phyloP scores from a whole-genome alignment of 176 grass and related monocot genomes.

The Carex cristatella region DNA sequence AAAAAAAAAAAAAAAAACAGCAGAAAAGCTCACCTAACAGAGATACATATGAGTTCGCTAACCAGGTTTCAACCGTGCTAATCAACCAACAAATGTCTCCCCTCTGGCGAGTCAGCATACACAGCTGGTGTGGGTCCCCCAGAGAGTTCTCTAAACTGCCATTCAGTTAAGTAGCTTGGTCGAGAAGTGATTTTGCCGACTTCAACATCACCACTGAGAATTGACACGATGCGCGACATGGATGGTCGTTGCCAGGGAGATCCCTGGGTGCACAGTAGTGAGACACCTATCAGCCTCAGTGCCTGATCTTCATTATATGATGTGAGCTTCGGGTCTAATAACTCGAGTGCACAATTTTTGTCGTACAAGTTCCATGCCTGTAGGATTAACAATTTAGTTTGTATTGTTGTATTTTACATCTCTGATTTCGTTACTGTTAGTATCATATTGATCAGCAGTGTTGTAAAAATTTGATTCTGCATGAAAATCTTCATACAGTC shows the following conservation, averaged over 20 bases:
- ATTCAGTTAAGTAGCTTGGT: slow-evolving; percentile 66
- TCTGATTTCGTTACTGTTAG: not conserved
- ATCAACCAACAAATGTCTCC: slow-evolving; percentile 5
- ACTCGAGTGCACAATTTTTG: slow-evolving; percentile 3
- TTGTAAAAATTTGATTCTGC: too few species aligned
- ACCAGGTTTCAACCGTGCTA: not conserved
- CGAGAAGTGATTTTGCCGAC: slow-evolving; percentile 24
- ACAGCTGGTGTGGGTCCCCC: not conserved
- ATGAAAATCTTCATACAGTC: too few species aligned
- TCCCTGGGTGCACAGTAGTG: slow-evolving; percentile 41
- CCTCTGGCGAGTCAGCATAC: slow-evolving; percentile 2
- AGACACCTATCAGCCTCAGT: slow-evolving; percentile 22
- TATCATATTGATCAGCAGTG: not conserved
- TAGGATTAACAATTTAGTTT: not conserved
- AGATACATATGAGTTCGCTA: not conserved
- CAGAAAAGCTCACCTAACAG: too few species aligned
- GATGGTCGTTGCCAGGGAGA: slow-evolving; percentile 37
- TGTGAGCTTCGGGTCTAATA: slow-evolving; percentile 19
- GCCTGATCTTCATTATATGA: slow-evolving; percentile 24
- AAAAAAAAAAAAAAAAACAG: too few species aligned
- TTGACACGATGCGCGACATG: slow-evolving; percentile 60
- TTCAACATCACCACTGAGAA: slow-evolving; percentile 41
- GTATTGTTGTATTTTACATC: not conserved
- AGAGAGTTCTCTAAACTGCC: slow-evolving; percentile 39
- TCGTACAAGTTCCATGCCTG: slow-evolving; percentile 41